Evolutionary conservation across 768 basidiomycete genomes (phyloP).

Genomic region (Amanita rimosa): DNA sequence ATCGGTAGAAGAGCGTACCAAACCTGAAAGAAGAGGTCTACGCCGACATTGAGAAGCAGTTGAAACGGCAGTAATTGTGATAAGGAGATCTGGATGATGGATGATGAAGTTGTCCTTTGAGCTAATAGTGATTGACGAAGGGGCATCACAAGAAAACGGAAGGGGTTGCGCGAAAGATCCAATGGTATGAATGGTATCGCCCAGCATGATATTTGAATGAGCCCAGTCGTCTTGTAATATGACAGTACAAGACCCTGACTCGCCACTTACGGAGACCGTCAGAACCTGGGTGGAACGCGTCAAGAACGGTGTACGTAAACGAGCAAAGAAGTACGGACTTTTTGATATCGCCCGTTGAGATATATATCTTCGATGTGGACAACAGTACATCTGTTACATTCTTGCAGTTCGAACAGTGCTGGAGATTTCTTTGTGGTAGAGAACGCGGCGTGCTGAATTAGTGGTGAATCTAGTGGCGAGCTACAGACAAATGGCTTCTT

Average conservation of each 20-base stretch:
- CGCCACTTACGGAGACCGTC: constrained; percentile 30
- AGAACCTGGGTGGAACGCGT: constrained; percentile 28
- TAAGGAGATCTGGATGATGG: constrained; percentile 54
- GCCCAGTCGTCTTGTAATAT: constrained; percentile 74
- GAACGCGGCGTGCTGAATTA: too few species aligned
- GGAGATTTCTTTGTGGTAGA: background rate
- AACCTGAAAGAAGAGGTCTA: constrained; percentile 68
- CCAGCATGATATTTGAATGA: constrained; percentile 44
- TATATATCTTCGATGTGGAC: constrained; percentile 29
- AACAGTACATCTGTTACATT: constrained; percentile 47
- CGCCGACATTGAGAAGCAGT: constrained; percentile 76
- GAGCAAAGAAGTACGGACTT: constrained; percentile 21
- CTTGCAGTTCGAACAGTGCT: background rate
- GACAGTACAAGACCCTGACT: constrained; percentile 32
- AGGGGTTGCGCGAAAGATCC: constrained; percentile 27
- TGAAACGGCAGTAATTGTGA: constrained; percentile 85
- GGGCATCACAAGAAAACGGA: constrained; percentile 22
- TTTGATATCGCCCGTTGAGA: constrained; percentile 21
- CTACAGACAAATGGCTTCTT: background rate
- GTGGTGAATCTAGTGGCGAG: too few species aligned
- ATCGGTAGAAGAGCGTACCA: constrained; percentile 49
- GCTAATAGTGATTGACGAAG: constrained; percentile 25
- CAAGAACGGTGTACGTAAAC: background rate
- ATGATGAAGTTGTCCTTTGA: constrained; percentile 30
- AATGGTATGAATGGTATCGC: constrained; percentile 75